Evolutionary conservation across 2,329 filamentous ascomycete species (phyloP), one percentile per base, ranked within the genome.

Genomic region (Fusarium tuaranense): DNA sequence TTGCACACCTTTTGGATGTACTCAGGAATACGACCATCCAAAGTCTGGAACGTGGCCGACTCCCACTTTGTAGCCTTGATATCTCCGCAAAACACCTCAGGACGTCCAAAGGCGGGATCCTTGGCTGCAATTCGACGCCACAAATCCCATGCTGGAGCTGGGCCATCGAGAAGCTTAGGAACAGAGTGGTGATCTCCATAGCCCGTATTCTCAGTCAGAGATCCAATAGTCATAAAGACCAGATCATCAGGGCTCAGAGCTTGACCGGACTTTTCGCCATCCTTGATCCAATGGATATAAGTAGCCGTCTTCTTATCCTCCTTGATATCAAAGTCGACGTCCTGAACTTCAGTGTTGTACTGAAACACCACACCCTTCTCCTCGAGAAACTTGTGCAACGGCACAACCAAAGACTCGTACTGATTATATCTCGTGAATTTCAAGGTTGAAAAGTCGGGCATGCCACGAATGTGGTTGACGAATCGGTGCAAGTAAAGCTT

Each of bases 1-100:
- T 75, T 74, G 69, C 71, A 74, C 30, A 75, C 64, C 44, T 60
- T 60, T 39, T 60, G 57, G 57, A 60, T 73, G 46, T 76, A 74
- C 27, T 46, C 48, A 0, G 69, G 71, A 32, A 76, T 76, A 16
- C 71, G 71, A 38, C 77, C 76, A 44, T 81, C 80, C 7, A 84
- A 75, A 0, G 84, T 86, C 13, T 77, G 80, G 30, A 85, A 78
- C 6, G 85, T 85, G 34, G 86, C 85, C 0, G 82, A 83, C 65
- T 83, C 81, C 78, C 84, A 80, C 27, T 81, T 82, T 8, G 82
- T 84, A 48, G 67, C 63, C 12, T 64, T 27, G 22, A 70, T 72
- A 27, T 72, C 25, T 27, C 63, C 61, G 25, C 67, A 61, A 30
- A 72, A 70, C 38, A 72, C 70, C 5, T 72, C 70, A 16, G 70